A percentile compares a stretch with the other conserved stretches of the same genome.
Evolutionary conservation across 2,329 filamentous ascomycete species (phyloP).

Genomic region (Lachnellula cervina): DNA sequence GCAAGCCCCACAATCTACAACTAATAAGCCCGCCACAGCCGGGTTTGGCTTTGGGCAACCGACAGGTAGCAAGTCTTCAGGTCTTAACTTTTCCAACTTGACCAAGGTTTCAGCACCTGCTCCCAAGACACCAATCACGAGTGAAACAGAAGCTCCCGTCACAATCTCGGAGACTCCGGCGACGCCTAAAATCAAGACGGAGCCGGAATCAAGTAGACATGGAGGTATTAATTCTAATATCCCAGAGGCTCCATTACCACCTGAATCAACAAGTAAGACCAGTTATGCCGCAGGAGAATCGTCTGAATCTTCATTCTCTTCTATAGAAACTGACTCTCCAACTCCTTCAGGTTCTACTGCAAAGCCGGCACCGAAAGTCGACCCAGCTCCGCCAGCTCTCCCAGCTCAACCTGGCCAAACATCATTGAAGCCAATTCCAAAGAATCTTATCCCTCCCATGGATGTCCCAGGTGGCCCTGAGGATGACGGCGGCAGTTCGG

Average conservation of each 20-base stretch:
- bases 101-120: slow-evolving; percentile 5
- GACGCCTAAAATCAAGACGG: slow-evolving; percentile 25
- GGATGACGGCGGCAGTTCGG: slow-evolving; percentile 29
- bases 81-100: slow-evolving; percentile 18
- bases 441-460: slow-evolving; percentile 22
- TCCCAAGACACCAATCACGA: slow-evolving; percentile 17
- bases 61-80: slow-evolving; percentile 10
- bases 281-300: slow-evolving; percentile 34
- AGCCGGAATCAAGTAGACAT: slow-evolving; percentile 18
- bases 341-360: slow-evolving; percentile 36
- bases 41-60: slow-evolving; percentile 23
- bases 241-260: slow-evolving; percentile 39
- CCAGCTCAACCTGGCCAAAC: slow-evolving; percentile 1
- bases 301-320: slow-evolving; percentile 36
- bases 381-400: slow-evolving; percentile 3
- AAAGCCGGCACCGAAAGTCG: slow-evolving; percentile 13
- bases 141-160: neutral
- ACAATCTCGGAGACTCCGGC: slow-evolving; percentile 11
- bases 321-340: slow-evolving; percentile 34
- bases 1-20: slow-evolving; percentile 1
- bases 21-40: slow-evolving; percentile 14
- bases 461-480: slow-evolving; percentile 30
- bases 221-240: slow-evolving; percentile 17
- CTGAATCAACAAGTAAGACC: slow-evolving; percentile 37
- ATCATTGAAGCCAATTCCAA: slow-evolving; percentile 15